Evolutionary conservation across 179 eudicot species (phyloP).

Genomic region (Actinidia chinensis): DNA sequence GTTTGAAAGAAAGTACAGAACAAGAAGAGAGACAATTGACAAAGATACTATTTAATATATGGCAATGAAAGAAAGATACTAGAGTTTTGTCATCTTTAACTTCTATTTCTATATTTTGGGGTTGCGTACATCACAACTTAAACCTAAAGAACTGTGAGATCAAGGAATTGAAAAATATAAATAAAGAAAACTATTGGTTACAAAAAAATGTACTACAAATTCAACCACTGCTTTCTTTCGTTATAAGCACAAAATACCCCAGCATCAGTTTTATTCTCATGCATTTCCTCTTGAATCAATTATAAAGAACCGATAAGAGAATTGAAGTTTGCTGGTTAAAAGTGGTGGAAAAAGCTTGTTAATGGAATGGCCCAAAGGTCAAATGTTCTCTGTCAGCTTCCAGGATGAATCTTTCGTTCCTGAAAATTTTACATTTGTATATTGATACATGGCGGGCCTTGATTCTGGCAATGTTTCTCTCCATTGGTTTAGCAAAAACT

Average conservation of each 20-base stretch:
- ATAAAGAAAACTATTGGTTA: background rate
- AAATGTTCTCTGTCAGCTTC: background rate
- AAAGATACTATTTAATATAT: background rate
- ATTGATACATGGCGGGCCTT: background rate
- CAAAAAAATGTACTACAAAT: background rate
- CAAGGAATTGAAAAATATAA: too few species aligned
- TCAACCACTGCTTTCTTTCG: background rate
- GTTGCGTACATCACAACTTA: background rate
- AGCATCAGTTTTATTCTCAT: background rate
- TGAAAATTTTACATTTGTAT: background rate
- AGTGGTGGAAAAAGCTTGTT: background rate
- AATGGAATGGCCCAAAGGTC: background rate
- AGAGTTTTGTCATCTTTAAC: too few species aligned
- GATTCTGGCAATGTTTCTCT: background rate
- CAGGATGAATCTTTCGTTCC: background rate
- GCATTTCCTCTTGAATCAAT: background rate
- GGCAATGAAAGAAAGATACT: background rate
- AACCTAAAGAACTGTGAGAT: background rate
- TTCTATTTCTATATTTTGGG: too few species aligned
- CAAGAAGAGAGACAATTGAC: background rate
- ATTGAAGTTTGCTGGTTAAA: background rate
- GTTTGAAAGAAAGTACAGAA: conserved; percentile 5
- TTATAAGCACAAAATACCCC: background rate
- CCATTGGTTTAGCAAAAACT: background rate
- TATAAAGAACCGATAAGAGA: background rate